Evolutionary conservation across 805 yeast genomes (phyloP).

Genomic region (Candida namnaoensis): DNA sequence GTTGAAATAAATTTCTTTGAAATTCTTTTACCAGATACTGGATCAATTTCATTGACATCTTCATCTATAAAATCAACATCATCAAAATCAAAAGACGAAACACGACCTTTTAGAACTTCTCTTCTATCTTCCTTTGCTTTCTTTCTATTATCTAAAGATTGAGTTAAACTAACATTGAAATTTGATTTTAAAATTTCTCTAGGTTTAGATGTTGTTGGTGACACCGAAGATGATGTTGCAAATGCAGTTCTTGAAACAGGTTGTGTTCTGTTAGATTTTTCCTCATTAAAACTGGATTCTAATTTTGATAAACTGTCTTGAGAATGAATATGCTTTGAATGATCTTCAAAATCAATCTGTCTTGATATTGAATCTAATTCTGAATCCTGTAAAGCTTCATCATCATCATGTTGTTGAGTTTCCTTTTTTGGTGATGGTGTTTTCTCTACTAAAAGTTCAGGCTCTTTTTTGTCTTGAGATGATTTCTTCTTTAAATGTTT

Average conservation of each 20-base stretch:
- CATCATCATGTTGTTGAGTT: slow-evolving; percentile 1
- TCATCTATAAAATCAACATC: not conserved
- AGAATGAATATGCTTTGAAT: too few species aligned
- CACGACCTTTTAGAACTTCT: slow-evolving; percentile 23
- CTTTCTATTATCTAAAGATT: not conserved
- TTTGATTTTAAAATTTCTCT: not conserved
- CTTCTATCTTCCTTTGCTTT: not conserved
- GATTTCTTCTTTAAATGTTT: not conserved
- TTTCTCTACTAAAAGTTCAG: not conserved
- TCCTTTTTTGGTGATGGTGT: slow-evolving; percentile 1
- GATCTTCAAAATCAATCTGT: too few species aligned
- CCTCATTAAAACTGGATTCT: too few species aligned
- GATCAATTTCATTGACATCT: slow-evolving; percentile 30
- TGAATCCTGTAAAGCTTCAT: slow-evolving; percentile 6
- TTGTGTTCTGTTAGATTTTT: too few species aligned
- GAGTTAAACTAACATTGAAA: not conserved
- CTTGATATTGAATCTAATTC: slow-evolving; percentile 1
- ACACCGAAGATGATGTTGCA: not conserved
- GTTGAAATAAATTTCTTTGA: slow-evolving; percentile 37
- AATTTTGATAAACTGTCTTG: too few species aligned
- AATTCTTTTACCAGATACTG: slow-evolving; percentile 33
- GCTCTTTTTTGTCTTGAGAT: not conserved
- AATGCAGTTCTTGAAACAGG: not conserved
- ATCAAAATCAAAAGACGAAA: slow-evolving; percentile 26
- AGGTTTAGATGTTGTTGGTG: not conserved